Conservation (phyloP, 1,139 yeast genomes). For the Kurtzmaniella quercitrusa region DNA sequence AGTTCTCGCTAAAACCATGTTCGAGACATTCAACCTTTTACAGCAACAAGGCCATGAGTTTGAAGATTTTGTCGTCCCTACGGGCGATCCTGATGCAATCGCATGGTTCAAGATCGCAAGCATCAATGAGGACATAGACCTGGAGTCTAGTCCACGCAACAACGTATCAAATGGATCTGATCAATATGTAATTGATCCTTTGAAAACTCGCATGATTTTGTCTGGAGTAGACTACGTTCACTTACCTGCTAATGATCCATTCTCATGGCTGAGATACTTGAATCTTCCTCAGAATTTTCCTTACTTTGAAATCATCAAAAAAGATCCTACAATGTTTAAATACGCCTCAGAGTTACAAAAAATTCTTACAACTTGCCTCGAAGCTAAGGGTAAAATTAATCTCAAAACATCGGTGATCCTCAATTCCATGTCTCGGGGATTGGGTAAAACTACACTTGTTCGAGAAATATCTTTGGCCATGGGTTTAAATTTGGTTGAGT, state of each 20-base stretch:
- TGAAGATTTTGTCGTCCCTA: slow-evolving; percentile 39
- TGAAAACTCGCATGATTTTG: slow-evolving; percentile 63
- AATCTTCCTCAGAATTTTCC: slow-evolving; percentile 38
- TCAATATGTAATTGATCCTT: slow-evolving; percentile 63
- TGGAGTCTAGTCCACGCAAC: slow-evolving; percentile 15
- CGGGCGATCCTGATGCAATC: slow-evolving; percentile 65
- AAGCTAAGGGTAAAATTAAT: slow-evolving; percentile 27
- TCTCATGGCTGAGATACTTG: slow-evolving; percentile 50
- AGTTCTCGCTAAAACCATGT: slow-evolving; percentile 57
- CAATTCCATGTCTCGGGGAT: slow-evolving; percentile 67
- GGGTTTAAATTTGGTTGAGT: slow-evolving; percentile 66
- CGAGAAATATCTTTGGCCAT: slow-evolving; percentile 50
- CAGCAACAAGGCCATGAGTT: slow-evolving; percentile 18
- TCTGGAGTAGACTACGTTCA: slow-evolving; percentile 50
- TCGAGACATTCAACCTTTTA: slow-evolving; percentile 27
- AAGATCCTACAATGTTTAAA: slow-evolving; percentile 27
- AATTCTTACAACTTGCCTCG: slow-evolving; percentile 43
- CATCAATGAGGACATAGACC: slow-evolving; percentile 21
- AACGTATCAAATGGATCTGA: slow-evolving; percentile 17
- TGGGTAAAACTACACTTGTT: slow-evolving; percentile 73
- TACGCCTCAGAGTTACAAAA: slow-evolving; percentile 52
- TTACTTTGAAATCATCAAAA: slow-evolving; percentile 17
- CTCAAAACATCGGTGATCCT: slow-evolving; percentile 64
- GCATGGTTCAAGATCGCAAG: slow-evolving; percentile 77
- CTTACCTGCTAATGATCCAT: slow-evolving; percentile 30